Conservation (phyloP, 129 eudicot species). For the Daucus carota region DH1_v3.0 NC_030383.2:52334001-52334500, state of each 20-base stretch:
- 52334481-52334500: background rate
- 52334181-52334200: background rate
- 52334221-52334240: constrained; percentile 45
- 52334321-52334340: constrained; percentile 48
- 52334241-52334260: constrained; percentile 28
- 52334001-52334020: constrained; percentile 27
- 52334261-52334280: constrained; percentile 24
- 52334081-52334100: too few relatives aligned
- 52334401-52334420: constrained; percentile 36
- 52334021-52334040: constrained; percentile 13
- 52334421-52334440: background rate
- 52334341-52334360: constrained; percentile 31
- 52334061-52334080: too few relatives aligned
- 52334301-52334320: constrained; percentile 54
- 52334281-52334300: constrained; percentile 30
- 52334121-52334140: too few relatives aligned
- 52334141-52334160: too few relatives aligned
- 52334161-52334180: background rate
- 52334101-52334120: too few relatives aligned
- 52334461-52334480: background rate
- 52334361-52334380: constrained; percentile 31
- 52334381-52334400: constrained; percentile 37
- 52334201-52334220: constrained; percentile 28
- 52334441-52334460: background rate
- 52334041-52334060: background rate